Base-by-base conservation (phyloP, 345 rosid species). In the Kandelia obovata region DNA sequence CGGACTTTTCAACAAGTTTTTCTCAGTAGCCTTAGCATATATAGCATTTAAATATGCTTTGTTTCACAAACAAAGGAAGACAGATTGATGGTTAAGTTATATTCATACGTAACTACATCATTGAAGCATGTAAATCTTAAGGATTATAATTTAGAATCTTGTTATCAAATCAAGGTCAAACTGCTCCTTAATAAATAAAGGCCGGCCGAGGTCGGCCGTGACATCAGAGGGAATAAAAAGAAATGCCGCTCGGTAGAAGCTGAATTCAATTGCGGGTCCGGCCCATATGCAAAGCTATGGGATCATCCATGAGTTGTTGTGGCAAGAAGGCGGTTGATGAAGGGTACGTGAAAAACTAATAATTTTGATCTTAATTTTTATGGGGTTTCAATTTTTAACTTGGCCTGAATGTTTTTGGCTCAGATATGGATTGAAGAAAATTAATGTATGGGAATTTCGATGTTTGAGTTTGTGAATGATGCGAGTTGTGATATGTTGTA, bases 281-380 rank as follows among this genome's bases (percentile, higher is more conserved):
- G 47, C 58, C 59, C 17, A 31, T 62, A 37, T 49, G 23, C 26
- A 15, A 17, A 71, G 58, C 53, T 71, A 88, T 88, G 90, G 90
- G 93, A 72, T 79, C 87, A 62, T 53, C 62, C 56, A 70, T 77
- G 13, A 62, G 93, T 67, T 86, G 89, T 67, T 88, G 83, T 58
- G 68, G 79, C 64, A 58, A 80, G 4, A 73, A 80, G 67, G 81
- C 76, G 67, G 75, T 75, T 64, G 90, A 86, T 20, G 84, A 83
- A 73, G 80, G 80, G 93, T 88, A 64, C 0, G 78, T 58, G 26
- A 49, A 23, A 55, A 7, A 9, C 47, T 11, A 39, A 39, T 55
- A 5, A 9, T n/a, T 55, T 23, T 55, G 27, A 53, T 2, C 27
- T n/a, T 55, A 13, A 7, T 55, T 20, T 20, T 55, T 55, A 55